These are phyloP conservation scores for Forsythia viridissima DNA, from an alignment of 257 asterid genomes.

Conservation along the genomic window DNA sequence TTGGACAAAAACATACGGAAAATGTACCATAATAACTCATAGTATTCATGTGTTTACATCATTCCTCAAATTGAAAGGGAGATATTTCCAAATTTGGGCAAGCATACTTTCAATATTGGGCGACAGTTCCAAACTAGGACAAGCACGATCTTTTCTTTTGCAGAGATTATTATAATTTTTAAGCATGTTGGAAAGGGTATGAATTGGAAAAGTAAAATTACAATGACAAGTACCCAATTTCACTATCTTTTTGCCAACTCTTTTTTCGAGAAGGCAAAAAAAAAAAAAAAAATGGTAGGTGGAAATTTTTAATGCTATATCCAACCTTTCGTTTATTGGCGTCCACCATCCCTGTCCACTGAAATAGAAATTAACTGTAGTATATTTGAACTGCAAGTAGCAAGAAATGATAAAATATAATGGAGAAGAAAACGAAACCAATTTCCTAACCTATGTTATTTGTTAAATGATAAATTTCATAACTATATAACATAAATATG, in stretches of 20 bases:
- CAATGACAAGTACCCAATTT: not conserved
- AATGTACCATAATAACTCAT: not conserved
- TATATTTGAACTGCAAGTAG: too few species aligned
- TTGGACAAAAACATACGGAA: not conserved
- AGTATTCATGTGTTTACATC: not conserved
- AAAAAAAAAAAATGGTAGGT: too few species aligned
- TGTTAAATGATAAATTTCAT: too few species aligned
- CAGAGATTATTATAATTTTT: not conserved
- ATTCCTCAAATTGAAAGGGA: not conserved
- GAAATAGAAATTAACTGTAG: too few species aligned
- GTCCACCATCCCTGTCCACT: too few species aligned
- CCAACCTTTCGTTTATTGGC: too few species aligned
- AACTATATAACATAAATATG: too few species aligned
- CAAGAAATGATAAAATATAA: too few species aligned
- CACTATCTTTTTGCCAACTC: not conserved
- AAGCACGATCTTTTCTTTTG: not conserved
- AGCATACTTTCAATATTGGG: not conserved
- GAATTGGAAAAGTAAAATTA: not conserved
- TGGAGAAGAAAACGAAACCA: too few species aligned
- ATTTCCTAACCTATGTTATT: too few species aligned
- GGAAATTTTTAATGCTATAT: too few species aligned
- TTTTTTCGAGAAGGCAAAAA: not conserved
- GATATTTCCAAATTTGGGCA: not conserved
- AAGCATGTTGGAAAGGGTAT: not conserved
- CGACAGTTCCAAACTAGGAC: not conserved